phyloP scores from a whole-genome alignment of 2,329 filamentous ascomycete species.

The Aphanocladium album region DNA sequence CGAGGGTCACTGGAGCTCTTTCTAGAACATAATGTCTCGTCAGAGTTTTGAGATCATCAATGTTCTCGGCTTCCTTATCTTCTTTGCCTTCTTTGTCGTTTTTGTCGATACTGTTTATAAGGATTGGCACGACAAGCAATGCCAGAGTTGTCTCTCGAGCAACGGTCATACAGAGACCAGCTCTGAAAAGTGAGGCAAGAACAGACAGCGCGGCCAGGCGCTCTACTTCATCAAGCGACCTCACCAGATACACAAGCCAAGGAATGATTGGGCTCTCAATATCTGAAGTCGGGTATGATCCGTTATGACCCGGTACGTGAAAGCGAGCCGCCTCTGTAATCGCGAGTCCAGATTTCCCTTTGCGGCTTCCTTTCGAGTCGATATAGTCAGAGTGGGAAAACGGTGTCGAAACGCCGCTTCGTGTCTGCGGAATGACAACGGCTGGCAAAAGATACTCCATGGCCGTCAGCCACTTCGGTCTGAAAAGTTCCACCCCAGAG shows the following conservation, averaged over 20 bases:
- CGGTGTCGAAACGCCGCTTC: conserved; percentile 23
- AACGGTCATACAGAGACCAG: conserved; percentile 58
- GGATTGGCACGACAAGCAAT: conserved; percentile 63
- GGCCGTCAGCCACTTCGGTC: conserved; percentile 44
- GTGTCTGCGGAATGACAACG: conserved; percentile 39
- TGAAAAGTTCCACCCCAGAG: conserved; percentile 43
- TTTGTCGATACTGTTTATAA: conserved; percentile 56
- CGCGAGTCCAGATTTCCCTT: conserved; percentile 24
- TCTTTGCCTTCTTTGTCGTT: conserved; percentile 42
- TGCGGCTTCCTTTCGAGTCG: conserved; percentile 26
- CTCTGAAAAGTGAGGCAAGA: conserved; percentile 63
- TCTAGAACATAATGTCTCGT: conserved; percentile 50
- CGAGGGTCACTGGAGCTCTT: conserved; percentile 68
- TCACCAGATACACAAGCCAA: conserved; percentile 64
- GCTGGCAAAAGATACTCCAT: conserved; percentile 63
- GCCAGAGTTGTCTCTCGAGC: conserved; percentile 58
- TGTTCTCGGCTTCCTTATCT: conserved; percentile 40
- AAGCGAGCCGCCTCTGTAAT: conserved; percentile 27
- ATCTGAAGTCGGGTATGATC: conserved; percentile 45
- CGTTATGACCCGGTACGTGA: conserved; percentile 21
- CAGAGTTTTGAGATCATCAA: conserved; percentile 32
- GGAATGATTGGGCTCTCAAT: conserved; percentile 66
- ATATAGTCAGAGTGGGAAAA: conserved; percentile 19
- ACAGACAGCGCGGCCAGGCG: conserved; percentile 65
- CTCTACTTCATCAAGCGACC: conserved; percentile 52